Evolutionary conservation across 176 grass and related monocot genomes (phyloP).

Genomic region (Raddia guianensis): DNA sequence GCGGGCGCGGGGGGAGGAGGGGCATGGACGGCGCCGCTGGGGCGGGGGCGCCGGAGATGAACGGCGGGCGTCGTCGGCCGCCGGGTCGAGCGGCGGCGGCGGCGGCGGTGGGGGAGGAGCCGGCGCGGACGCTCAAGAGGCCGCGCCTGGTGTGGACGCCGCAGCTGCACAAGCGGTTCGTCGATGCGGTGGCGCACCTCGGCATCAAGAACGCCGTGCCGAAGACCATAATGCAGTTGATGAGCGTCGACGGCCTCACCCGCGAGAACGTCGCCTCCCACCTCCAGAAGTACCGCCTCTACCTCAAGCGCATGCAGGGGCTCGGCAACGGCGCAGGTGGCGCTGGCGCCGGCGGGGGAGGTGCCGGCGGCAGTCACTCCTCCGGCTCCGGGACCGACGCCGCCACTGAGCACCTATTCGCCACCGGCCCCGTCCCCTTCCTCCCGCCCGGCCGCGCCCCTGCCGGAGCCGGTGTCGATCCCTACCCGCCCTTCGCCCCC

Average conservation of each 20-base stretch:
- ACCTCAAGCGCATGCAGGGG: slow-evolving; percentile 89
- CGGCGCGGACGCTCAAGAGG: slow-evolving; percentile 79
- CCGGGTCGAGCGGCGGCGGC: slow-evolving; percentile 53
- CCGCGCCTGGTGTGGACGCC: slow-evolving; percentile 92
- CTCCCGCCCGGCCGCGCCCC: slow-evolving; percentile 47
- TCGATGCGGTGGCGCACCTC: slow-evolving; percentile 84
- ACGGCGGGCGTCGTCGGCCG: slow-evolving; percentile 63
- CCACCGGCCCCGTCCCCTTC: slow-evolving; percentile 70
- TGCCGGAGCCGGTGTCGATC: slow-evolving; percentile 31
- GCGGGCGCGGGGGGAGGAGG: not conserved
- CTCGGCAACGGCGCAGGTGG: slow-evolving; percentile 46
- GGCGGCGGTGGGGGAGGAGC: slow-evolving; percentile 55
- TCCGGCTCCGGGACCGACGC: slow-evolving; percentile 63
- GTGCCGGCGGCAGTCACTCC: slow-evolving; percentile 50
- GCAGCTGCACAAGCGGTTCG: slow-evolving; percentile 91
- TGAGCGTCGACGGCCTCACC: slow-evolving; percentile 92
- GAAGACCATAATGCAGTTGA: slow-evolving; percentile 96
- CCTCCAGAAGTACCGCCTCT: slow-evolving; percentile 87
- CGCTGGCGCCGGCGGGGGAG: slow-evolving; percentile 15
- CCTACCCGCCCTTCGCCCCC: slow-evolving; percentile 62
- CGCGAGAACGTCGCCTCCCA: slow-evolving; percentile 93
- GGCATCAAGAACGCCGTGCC: slow-evolving; percentile 97
- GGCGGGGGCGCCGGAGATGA: slow-evolving; percentile 40
- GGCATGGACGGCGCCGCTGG: slow-evolving; percentile 11
- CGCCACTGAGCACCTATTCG: slow-evolving; percentile 79